Conservation (phyloP, 2,329 filamentous ascomycete species). For the Nemania bipapillata region DNA sequence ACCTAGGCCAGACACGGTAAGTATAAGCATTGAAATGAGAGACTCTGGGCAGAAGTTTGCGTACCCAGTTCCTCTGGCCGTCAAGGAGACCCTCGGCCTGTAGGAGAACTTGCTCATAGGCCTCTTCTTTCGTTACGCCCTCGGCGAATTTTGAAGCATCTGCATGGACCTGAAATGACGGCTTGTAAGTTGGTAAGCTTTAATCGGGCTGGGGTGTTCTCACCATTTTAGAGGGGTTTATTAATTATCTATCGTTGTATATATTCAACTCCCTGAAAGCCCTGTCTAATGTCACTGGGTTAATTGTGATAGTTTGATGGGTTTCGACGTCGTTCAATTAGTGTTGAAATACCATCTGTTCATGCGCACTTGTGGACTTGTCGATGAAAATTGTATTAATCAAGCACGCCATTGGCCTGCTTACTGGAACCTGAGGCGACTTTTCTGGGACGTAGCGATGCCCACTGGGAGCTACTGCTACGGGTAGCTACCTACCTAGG, state of each 20-base stretch:
- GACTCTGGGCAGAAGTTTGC: conserved; percentile 38
- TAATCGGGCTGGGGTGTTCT: background rate
- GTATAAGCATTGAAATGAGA: conserved; percentile 18
- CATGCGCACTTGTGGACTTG: conserved; percentile 7
- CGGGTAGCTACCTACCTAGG: background rate
- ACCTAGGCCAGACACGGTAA: conserved; percentile 50
- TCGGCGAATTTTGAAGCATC: conserved; percentile 78
- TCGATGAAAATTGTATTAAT: conserved; percentile 19
- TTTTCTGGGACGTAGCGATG: background rate
- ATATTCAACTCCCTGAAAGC: background rate
- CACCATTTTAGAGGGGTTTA: conserved; percentile 24
- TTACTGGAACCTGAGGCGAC: background rate
- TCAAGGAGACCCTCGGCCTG: conserved; percentile 76
- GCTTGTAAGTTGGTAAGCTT: conserved; percentile 9
- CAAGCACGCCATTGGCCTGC: conserved; percentile 24
- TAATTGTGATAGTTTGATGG: background rate
- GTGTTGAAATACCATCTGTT: background rate
- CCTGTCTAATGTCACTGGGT: background rate
- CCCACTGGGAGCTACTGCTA: background rate
- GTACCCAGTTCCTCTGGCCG: conserved; percentile 82
- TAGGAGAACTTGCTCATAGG: conserved; percentile 77
- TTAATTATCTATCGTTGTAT: background rate
- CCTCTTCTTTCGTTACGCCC: conserved; percentile 75
- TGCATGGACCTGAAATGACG: conserved; percentile 72
- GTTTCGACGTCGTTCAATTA: background rate